These are phyloP conservation scores for Aquanectria penicillioides DNA, from an alignment of 2,329 filamentous ascomycete species.

Conservation along the genomic window DNA sequence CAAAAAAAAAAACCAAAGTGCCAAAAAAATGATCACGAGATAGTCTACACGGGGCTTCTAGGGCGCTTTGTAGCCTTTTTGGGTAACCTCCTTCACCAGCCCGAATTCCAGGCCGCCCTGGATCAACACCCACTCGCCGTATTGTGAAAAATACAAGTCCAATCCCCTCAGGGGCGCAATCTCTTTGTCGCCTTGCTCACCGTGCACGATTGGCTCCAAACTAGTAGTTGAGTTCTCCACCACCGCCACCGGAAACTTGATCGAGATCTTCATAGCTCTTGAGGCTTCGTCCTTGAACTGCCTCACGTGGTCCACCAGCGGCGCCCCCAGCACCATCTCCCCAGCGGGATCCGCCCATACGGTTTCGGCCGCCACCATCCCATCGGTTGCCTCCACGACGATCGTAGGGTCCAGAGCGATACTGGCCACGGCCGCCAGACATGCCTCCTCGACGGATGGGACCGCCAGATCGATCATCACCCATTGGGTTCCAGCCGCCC, in stretches of 20 bases:
- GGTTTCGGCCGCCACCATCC: conserved; percentile 60
- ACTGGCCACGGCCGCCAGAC: conserved; percentile 61
- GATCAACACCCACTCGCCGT: conserved; percentile 15
- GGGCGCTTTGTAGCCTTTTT: conserved; percentile 12
- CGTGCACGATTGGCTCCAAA: not conserved
- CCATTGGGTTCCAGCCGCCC: conserved; percentile 61
- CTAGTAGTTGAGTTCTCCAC: conserved; percentile 91
- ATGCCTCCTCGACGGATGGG: conserved; percentile 75
- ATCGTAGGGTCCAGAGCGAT: conserved; percentile 79
- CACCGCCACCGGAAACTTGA: conserved; percentile 78
- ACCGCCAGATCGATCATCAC: conserved; percentile 70
- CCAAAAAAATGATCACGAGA: conserved; percentile 23
- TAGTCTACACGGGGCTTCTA: conserved; percentile 36
- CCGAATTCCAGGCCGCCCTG: conserved; percentile 23
- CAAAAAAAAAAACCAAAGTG: not conserved
- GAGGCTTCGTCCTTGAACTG: conserved; percentile 89
- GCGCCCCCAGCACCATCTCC: conserved; percentile 81
- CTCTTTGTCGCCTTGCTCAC: not conserved
- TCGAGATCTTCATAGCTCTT: conserved; percentile 99
- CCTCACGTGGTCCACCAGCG: conserved; percentile 86
- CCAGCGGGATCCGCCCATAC: conserved; percentile 68
- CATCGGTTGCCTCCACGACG: conserved; percentile 68
- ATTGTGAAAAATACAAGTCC: not conserved
- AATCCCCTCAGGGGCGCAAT: not conserved
- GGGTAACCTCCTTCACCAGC: conserved; percentile 2